Evolutionary conservation across 164 flowering plant genomes (phyloP).

Genomic region (Stephania yunnanensis): DNA sequence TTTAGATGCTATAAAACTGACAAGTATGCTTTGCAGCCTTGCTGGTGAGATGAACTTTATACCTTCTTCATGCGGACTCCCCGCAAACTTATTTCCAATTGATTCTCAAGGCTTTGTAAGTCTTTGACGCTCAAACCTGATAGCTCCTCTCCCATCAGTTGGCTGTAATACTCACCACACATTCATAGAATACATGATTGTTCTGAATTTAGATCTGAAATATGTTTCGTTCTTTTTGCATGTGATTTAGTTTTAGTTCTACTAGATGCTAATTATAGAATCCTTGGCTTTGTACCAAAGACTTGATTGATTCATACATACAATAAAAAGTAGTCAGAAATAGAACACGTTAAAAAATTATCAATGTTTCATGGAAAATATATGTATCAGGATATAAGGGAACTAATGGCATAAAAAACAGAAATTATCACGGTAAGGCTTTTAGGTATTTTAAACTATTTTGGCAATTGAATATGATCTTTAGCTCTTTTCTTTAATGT

Average conservation of each 20-base stretch:
- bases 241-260: not conserved
- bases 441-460: too few relatives aligned
- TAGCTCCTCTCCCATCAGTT: slow-evolving; percentile 87
- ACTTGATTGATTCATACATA: too few relatives aligned
- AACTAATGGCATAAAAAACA: too few relatives aligned
- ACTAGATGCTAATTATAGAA: too few relatives aligned
- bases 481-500: too few relatives aligned
- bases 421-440: too few relatives aligned
- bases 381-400: too few relatives aligned
- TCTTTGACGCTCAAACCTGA: slow-evolving; percentile 67
- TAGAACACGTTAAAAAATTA: too few relatives aligned
- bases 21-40: not conserved
- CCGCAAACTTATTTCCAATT: slow-evolving; percentile 73
- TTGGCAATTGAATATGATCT: too few relatives aligned
- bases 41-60: not conserved
- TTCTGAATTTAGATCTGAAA: not conserved
- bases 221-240: not conserved
- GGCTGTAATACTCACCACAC: slow-evolving; percentile 33
- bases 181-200: not conserved
- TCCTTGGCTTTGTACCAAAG: too few relatives aligned
- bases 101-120: slow-evolving; percentile 69
- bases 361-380: too few relatives aligned
- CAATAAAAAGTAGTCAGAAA: too few relatives aligned
- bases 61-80: slow-evolving; percentile 84
- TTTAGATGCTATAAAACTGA: not conserved